Evolutionary conservation across 768 basidiomycete species (phyloP).

Genomic region (Mycena pura): DNA sequence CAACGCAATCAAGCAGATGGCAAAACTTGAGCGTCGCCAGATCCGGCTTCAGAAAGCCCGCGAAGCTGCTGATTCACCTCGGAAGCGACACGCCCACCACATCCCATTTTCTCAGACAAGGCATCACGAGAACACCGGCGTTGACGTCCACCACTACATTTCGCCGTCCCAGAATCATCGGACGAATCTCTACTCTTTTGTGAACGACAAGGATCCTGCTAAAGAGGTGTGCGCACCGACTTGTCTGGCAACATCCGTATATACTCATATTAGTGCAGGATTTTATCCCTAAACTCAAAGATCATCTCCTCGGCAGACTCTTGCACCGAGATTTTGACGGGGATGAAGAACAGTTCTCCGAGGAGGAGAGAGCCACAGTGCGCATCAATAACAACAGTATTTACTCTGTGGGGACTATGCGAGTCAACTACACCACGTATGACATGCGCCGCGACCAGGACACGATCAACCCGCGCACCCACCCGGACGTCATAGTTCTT

Average conservation of each 20-base stretch:
- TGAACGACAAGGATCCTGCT: neutral
- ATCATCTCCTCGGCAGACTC: conserved; percentile 39
- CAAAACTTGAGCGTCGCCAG: conserved; percentile 23
- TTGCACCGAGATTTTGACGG: conserved; percentile 16
- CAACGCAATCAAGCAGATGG: conserved; percentile 33
- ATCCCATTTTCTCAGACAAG: conserved; percentile 6
- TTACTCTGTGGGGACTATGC: conserved; percentile 39
- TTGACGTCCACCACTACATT: neutral
- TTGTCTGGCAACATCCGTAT: conserved; percentile 12
- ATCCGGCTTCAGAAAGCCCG: neutral
- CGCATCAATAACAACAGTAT: conserved; percentile 33
- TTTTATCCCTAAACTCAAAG: conserved; percentile 35
- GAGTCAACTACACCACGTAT: conserved; percentile 53
- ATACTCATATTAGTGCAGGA: conserved; percentile 23
- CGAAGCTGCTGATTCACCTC: conserved; percentile 27
- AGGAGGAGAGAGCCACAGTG: conserved; percentile 27
- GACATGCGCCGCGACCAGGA: conserved; percentile 44
- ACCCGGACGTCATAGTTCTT: no score
- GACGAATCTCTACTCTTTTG: neutral
- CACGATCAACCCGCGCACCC: no score
- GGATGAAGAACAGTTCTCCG: conserved; percentile 27
- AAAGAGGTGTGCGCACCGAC: neutral
- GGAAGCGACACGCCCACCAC: neutral
- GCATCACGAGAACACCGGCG: neutral
- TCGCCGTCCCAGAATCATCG: neutral